These are phyloP conservation scores for Venturia carpophila DNA, from an alignment of 2,329 filamentous ascomycete species.

Conservation along the genomic window DNA sequence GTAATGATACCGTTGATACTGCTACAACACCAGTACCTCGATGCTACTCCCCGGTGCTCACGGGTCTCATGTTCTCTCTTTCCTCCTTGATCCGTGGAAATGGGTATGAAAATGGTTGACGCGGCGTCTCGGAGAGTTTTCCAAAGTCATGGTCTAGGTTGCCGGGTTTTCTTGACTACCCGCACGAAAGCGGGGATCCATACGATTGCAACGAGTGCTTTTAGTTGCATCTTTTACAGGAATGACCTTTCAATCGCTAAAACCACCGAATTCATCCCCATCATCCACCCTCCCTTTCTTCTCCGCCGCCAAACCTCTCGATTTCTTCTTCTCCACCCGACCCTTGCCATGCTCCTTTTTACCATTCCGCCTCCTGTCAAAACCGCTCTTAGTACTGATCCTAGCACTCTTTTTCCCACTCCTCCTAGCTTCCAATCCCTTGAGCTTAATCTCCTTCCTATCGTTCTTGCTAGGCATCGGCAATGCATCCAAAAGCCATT, in stretches of 20 bases:
- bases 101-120: no score
- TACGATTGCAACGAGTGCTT: no score
- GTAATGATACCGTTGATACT: no score
- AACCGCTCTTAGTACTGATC: conserved; percentile 63
- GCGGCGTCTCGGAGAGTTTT: no score
- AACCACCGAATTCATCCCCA: conserved; percentile 17
- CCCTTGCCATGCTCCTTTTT: background rate
- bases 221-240: no score
- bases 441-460: conserved; percentile 71
- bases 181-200: no score
- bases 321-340: background rate
- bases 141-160: no score
- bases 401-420: conserved; percentile 45
- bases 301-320: background rate
- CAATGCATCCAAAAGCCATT: conserved; percentile 82
- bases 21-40: no score
- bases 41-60: no score
- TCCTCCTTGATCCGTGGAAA: no score
- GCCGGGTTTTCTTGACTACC: no score
- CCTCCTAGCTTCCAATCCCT: conserved; percentile 68
- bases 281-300: background rate
- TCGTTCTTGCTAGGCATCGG: conserved; percentile 78
- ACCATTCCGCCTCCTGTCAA: background rate
- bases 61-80: no score
- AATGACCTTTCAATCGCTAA: conserved; percentile 13